phyloP scores from a whole-genome alignment of 2,329 filamentous ascomycete genomes.

The Epichloe bromicola region DNA sequence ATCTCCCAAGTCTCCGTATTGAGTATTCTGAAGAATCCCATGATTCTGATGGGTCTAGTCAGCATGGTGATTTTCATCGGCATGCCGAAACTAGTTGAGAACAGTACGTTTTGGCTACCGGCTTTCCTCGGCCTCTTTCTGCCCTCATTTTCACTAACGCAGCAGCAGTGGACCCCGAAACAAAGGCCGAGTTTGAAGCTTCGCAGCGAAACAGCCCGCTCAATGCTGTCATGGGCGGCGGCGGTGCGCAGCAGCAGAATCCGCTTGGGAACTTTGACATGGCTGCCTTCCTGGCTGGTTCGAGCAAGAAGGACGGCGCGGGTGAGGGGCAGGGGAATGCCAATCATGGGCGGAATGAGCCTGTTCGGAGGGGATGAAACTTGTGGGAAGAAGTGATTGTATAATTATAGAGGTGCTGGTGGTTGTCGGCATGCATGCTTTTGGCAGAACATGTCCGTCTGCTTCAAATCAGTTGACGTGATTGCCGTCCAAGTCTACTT shows the following conservation, averaged over 20 bases:
- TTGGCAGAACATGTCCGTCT: background rate
- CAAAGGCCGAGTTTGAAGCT: conserved; percentile 82
- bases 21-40: conserved; percentile 79
- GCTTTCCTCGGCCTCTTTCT: background rate
- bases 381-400: background rate
- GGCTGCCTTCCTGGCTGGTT: conserved; percentile 49
- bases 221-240: conserved; percentile 35
- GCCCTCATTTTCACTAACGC: background rate
- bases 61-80: conserved; percentile 76
- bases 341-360: conserved; percentile 25
- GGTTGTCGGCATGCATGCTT: background rate
- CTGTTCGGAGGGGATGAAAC: conserved; percentile 21
- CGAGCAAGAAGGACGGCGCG: conserved; percentile 27
- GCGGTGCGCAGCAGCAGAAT: conserved; percentile 20
- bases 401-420: background rate
- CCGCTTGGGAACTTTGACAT: conserved; percentile 46
- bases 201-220: conserved; percentile 68
- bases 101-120: conserved; percentile 53
- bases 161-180: conserved; percentile 81
- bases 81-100: conserved; percentile 91
- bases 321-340: conserved; percentile 9
- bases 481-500: no score
- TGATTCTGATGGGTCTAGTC: conserved; percentile 85
- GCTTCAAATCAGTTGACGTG: no score
- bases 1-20: conserved; percentile 54